Conservation (phyloP, 2,329 filamentous ascomycete species). For the Fonsecaea erecta region DNA sequence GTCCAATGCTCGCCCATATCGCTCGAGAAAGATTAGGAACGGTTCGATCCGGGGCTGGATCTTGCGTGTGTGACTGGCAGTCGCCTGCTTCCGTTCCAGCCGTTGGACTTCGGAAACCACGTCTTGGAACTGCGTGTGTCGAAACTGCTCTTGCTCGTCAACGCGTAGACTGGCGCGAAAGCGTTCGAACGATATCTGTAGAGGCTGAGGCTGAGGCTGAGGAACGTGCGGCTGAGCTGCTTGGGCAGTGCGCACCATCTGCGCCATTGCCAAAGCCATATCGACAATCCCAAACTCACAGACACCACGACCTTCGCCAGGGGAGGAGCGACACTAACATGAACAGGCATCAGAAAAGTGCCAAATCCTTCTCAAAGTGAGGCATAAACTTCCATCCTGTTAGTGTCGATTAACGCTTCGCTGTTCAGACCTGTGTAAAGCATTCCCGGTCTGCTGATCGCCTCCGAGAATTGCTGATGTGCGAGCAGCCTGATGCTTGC, state of each 20-base stretch:
- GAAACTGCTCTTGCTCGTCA: neutral
- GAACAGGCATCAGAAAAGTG: neutral
- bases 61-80: neutral
- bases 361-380: neutral
- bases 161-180: neutral
- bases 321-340: neutral
- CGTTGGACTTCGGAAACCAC: neutral
- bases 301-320: neutral
- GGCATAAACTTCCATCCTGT: neutral
- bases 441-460: too few relatives aligned
- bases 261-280: neutral
- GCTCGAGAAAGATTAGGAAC: neutral
- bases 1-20: neutral
- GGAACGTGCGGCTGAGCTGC: neutral
- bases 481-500: neutral
- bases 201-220: neutral
- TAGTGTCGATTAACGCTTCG: neutral
- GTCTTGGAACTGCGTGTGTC: neutral
- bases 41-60: neutral
- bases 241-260: neutral
- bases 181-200: neutral
- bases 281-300: neutral
- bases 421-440: neutral
- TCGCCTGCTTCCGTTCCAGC: neutral
- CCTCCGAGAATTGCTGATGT: neutral